A percentile compares a stretch with the other conserved stretches of the same genome.
These are phyloP conservation scores for Platismatia glauca DNA, from an alignment of 495 filamentous ascomycete species.

Conservation along the genomic window DNA sequence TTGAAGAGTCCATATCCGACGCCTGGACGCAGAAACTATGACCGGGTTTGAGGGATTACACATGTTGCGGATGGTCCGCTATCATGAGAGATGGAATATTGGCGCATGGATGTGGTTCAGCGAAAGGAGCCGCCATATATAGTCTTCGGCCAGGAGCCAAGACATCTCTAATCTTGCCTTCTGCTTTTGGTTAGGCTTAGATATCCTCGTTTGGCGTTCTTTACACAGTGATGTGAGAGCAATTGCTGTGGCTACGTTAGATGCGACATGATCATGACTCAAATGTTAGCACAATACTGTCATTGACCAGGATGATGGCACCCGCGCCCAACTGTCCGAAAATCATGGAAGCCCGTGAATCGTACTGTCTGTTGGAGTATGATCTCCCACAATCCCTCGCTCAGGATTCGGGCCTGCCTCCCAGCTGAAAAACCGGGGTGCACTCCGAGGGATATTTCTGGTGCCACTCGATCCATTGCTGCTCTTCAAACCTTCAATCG, in stretches of 20 bases:
- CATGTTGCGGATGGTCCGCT: background rate
- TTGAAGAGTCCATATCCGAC: slow-evolving; percentile 19
- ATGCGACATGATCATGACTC: background rate
- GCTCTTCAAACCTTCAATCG: background rate
- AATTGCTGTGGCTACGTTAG: background rate
- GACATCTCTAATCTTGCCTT: background rate
- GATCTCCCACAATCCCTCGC: background rate
- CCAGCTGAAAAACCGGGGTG: slow-evolving; percentile 16
- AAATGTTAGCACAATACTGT: background rate
- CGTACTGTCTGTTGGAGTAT: slow-evolving; percentile 1
- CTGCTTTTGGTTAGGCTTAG: background rate
- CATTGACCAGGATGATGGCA: background rate
- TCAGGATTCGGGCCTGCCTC: background rate
- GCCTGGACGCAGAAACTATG: slow-evolving; percentile 17
- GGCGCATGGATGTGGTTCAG: background rate
- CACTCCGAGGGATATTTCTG: slow-evolving; percentile 8
- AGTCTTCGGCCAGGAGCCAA: slow-evolving; percentile 1
- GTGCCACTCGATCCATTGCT: slow-evolving; percentile 12
- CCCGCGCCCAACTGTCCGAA: background rate
- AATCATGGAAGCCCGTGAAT: background rate
- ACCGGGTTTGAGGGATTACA: slow-evolving; percentile 12
- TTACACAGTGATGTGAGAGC: background rate
- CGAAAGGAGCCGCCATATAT: background rate
- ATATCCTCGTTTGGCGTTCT: background rate
- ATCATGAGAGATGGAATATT: background rate